A percentile compares a stretch with the other conserved stretches of the same genome.
phyloP scores from a whole-genome alignment of 1,284 basidiomycete genomes.

The Puccinia sorghi region DNA sequence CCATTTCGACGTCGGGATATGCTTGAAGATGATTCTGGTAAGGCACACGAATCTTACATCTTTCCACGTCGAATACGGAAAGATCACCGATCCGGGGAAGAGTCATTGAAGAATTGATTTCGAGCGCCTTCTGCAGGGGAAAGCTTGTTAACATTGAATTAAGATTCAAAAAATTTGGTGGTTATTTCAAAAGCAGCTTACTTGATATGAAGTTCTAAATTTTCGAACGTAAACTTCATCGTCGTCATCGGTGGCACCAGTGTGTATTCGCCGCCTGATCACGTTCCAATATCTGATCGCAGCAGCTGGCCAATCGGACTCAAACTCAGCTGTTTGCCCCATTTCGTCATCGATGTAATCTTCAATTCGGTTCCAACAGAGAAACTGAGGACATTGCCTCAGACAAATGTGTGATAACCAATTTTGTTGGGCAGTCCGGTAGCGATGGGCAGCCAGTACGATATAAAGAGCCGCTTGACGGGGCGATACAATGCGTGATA shows the following conservation, averaged over 20 bases:
- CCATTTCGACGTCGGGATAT: not conserved
- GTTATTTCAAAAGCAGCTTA: conserved; percentile 1
- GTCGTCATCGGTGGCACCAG: not conserved
- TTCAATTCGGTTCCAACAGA: conserved; percentile 19
- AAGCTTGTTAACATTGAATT: not conserved
- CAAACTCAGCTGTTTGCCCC: not conserved
- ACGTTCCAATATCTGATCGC: conserved; percentile 19
- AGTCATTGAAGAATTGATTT: not conserved
- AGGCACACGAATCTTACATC: conserved; percentile 32
- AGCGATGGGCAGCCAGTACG: conserved; percentile 24
- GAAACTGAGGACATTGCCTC: not conserved
- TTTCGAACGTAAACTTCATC: conserved; percentile 28
- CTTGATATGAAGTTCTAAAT: conserved; percentile 22
- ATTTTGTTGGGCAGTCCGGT: conserved; percentile 18
- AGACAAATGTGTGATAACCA: conserved; percentile 22
- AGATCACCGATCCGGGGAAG: conserved; percentile 13
- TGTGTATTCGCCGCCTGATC: conserved; percentile 16
- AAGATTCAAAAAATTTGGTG: not conserved
- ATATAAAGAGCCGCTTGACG: conserved; percentile 18
- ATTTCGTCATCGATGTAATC: conserved; percentile 29
- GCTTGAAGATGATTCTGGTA: conserved; percentile 24
- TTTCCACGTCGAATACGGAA: conserved; percentile 10
- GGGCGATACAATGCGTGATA: conserved; percentile 1
- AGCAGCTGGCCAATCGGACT: conserved; percentile 4
- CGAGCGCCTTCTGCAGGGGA: conserved; percentile 4